Percentiles rank a stretch among this genome's conserved stretches.
Evolutionary conservation across 1,284 basidiomycete species (phyloP).

Genomic region (Melampsora larici-populina): DNA sequence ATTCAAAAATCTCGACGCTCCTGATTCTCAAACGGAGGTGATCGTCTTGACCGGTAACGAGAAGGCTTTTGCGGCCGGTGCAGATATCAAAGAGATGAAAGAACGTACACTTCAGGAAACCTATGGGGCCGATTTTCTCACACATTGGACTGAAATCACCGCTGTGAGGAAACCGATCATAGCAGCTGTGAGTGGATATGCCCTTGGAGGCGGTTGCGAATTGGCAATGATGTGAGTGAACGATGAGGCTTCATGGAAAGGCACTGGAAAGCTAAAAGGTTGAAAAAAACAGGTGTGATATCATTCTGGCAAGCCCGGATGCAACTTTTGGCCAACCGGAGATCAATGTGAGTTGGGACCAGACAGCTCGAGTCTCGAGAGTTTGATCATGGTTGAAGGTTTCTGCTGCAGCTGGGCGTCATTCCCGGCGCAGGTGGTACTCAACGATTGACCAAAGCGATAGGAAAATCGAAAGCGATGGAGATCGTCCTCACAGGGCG

Average conservation of each 20-base stretch:
- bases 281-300: constrained; percentile 65
- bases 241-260: constrained; percentile 45
- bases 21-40: constrained; percentile 69
- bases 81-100: constrained; percentile 65
- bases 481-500: constrained; percentile 88
- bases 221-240: constrained; percentile 75
- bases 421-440: constrained; percentile 85
- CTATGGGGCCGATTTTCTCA: constrained; percentile 83
- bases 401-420: constrained; percentile 65
- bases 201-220: constrained; percentile 94
- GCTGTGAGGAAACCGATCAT: constrained; percentile 85
- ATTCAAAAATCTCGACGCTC: constrained; percentile 70
- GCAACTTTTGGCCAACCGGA: constrained; percentile 96
- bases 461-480: constrained; percentile 95
- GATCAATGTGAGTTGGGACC: constrained; percentile 63
- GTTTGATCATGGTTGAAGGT: neutral
- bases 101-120: constrained; percentile 78
- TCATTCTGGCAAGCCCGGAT: constrained; percentile 87
- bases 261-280: neutral
- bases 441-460: constrained; percentile 75
- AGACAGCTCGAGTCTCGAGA: neutral
- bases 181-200: constrained; percentile 91
- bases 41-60: constrained; percentile 92
- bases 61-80: constrained; percentile 78
- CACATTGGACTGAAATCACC: constrained; percentile 76